Conservation (phyloP, 176 grass and related monocot genomes). For the Luzula sylvatica region DNA sequence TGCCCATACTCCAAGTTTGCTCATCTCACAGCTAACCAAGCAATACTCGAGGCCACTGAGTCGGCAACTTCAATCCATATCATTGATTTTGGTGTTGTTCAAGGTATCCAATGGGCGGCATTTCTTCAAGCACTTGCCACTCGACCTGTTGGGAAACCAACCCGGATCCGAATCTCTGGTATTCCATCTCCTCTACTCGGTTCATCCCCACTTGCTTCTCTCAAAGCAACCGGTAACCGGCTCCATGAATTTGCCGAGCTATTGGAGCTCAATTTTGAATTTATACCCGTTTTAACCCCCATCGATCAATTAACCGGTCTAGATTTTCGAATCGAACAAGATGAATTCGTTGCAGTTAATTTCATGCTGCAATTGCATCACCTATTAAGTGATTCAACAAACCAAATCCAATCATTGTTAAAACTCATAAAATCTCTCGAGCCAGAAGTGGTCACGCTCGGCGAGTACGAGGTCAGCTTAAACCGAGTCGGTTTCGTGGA, state of each 20-base stretch:
- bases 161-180: constrained; percentile 71
- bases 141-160: constrained; percentile 63
- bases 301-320: constrained; percentile 47
- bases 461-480: constrained; percentile 75
- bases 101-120: constrained; percentile 93
- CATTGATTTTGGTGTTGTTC: constrained; percentile 84
- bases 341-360: constrained; percentile 73
- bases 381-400: constrained; percentile 58
- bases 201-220: constrained; percentile 40
- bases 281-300: constrained; percentile 61
- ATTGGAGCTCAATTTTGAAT: constrained; percentile 86
- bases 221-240: constrained; percentile 64
- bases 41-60: constrained; percentile 83
- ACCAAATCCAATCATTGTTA: constrained; percentile 39
- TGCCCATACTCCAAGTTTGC: constrained; percentile 98
- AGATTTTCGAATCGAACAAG: constrained; percentile 54
- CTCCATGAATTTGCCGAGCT: constrained; percentile 73
- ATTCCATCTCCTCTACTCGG: constrained; percentile 68
- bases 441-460: constrained; percentile 63
- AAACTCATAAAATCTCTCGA: constrained; percentile 52
- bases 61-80: constrained; percentile 75
- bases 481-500: constrained; percentile 52
- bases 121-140: constrained; percentile 96
- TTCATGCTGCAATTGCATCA: constrained; percentile 95
- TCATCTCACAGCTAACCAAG: constrained; percentile 96